Base-by-base conservation (phyloP, 257 asterid genomes). In the Nicotiana benthamiana region DNA sequence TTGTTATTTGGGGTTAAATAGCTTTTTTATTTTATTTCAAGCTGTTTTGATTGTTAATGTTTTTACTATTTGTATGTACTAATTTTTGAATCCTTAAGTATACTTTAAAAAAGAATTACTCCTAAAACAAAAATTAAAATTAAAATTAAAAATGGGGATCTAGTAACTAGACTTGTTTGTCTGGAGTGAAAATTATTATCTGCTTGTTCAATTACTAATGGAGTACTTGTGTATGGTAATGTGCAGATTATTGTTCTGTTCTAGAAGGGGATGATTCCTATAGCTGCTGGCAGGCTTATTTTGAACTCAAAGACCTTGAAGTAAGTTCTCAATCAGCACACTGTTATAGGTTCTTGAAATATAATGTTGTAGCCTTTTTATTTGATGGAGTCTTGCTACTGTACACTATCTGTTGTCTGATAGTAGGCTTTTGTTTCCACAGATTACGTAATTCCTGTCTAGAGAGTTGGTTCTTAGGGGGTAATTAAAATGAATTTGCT, bases 271-370 rank as follows among this genome's bases (percentile, higher is more conserved):
- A 94, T 59, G 92, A 83, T 9, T 89, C 89, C 2, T 96, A 92
- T 82, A 84, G 93, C 88, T 96, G 99, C 89, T 96, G 99, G 99
- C 76, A 82, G 83, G 99, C 98, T 30, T 96, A 96, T 83, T 92
- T 94, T 85, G 97, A 96, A 81, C 98, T 96, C 84, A 89, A 94
- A 86, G 93, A 96, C 62, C 97, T 96, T 75, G 95, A 94, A 87
- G 99, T 96, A 87, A 90, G 92, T 89, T 60, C 34, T 32, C 27
- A 3, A 40, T 62, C 48, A 24, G 78, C 40, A 46, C 20, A 8
- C 30, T 1, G 24, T 72, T 10, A 22, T 46, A 46, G 12, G 36
- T 24, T 48, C 40, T 72, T 18, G 24, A 63, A 62, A 22, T 17
- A 52, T 53, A 43, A 74, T 15, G 13, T 22, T 74, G 74, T 13